Percentiles rank a stretch among this genome's conserved stretches.
phyloP scores from a whole-genome alignment of 2,329 filamentous ascomycete species.

The Pyrenophora teres region DNA sequence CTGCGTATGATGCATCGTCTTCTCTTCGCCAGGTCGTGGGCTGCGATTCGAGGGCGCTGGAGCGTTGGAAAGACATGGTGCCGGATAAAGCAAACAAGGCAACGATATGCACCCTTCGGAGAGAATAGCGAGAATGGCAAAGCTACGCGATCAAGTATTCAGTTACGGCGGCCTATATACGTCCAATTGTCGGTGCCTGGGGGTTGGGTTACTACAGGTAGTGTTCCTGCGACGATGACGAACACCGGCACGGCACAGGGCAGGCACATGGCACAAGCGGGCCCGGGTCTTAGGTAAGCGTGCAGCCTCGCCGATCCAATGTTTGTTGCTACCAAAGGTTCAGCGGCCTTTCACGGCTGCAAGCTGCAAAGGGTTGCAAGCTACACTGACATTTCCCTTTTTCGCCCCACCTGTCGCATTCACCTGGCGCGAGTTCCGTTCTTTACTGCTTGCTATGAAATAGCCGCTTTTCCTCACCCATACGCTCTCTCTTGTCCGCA shows the following conservation, averaged over 20 bases:
- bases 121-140: background rate
- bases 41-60: constrained; percentile 82
- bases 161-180: constrained; percentile 8
- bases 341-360: constrained; percentile 9
- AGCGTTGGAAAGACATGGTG: constrained; percentile 87
- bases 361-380: constrained; percentile 4
- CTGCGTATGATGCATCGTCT: constrained; percentile 76
- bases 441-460: constrained; percentile 28
- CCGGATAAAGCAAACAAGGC: background rate
- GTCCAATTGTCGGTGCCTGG: constrained; percentile 31
- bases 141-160: constrained; percentile 12
- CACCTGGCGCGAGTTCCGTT: constrained; percentile 10
- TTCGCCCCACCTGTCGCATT: too few species aligned
- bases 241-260: constrained; percentile 23
- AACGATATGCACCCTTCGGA: too few species aligned
- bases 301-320: constrained; percentile 21
- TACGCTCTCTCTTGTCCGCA: constrained; percentile 31
- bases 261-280: constrained; percentile 24
- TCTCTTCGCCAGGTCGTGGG: constrained; percentile 68
- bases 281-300: constrained; percentile 18
- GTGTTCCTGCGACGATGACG: constrained; percentile 36
- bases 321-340: constrained; percentile 36
- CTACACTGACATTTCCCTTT: constrained; percentile 1
- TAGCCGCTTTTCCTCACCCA: constrained; percentile 19
- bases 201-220: constrained; percentile 24